Conservation (phyloP, 2,329 filamentous ascomycete species). For the Xylariaceae sp. region DNA sequence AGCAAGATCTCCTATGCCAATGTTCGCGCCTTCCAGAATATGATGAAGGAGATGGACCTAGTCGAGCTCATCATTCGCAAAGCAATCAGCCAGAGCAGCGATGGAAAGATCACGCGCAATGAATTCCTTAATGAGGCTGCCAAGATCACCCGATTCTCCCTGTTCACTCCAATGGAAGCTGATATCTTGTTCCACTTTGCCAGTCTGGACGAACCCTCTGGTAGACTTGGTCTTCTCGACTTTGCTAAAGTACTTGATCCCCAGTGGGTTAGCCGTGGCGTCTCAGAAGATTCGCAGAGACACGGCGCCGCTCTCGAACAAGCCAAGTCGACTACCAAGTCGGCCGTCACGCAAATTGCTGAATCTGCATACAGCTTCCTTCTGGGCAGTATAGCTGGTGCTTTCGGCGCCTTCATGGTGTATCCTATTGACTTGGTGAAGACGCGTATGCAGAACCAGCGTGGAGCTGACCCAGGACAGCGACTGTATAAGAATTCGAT, state of each 20-base stretch:
- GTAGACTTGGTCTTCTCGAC: conserved; percentile 79
- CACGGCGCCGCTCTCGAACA: conserved; percentile 43
- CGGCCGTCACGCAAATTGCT: conserved; percentile 67
- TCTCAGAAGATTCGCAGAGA: conserved; percentile 53
- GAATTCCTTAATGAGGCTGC: conserved; percentile 96
- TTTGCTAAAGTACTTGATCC: conserved; percentile 96
- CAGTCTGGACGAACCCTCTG: conserved; percentile 87
- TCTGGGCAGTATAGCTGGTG: conserved; percentile 88
- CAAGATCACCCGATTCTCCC: conserved; percentile 87
- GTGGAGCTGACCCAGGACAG: conserved; percentile 80
- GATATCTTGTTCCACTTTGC: conserved; percentile 99
- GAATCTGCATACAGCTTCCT: conserved; percentile 90
- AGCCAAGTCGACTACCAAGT: conserved; percentile 60
- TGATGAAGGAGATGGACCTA: conserved; percentile 97
- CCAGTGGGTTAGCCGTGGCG: conserved; percentile 78
- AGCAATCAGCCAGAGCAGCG: conserved; percentile 80
- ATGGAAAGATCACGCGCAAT: conserved; percentile 91
- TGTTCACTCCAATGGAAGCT: conserved; percentile 98
- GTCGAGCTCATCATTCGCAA: conserved; percentile 92
- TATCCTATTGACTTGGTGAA: conserved; percentile 99
- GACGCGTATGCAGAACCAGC: conserved; percentile 98
- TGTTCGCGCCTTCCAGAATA: conserved; percentile 96
- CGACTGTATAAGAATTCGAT: conserved; percentile 95
- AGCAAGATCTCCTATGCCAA: conserved; percentile 98
- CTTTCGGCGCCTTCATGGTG: conserved; percentile 99